phyloP scores from a whole-genome alignment of 306 rosid genomes.

The Quercus robur region DNA sequence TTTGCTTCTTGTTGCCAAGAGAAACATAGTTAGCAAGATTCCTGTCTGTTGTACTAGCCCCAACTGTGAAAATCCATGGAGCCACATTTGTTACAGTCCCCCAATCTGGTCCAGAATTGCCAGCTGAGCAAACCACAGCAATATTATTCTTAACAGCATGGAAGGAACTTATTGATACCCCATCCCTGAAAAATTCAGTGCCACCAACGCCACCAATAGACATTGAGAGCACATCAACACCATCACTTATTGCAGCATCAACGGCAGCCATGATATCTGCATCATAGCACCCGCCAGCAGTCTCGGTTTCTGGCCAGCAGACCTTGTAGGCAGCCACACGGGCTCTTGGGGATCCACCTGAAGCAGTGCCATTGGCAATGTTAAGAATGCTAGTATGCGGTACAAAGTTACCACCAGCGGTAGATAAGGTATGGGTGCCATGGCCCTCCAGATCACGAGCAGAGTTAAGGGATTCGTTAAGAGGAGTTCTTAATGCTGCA shows the following conservation, averaged over 20 bases:
- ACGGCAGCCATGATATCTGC: conserved; percentile 61
- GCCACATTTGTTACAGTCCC: conserved; percentile 44
- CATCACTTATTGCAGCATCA: conserved; percentile 67
- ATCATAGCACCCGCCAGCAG: conserved; percentile 29
- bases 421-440: conserved; percentile 90
- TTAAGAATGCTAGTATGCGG: conserved; percentile 44
- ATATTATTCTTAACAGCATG: conserved; percentile 53
- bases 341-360: conserved; percentile 86
- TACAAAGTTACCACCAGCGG: conserved; percentile 71
- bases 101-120: conserved; percentile 53
- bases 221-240: conserved; percentile 57
- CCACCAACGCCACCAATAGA: conserved; percentile 32
- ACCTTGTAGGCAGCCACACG: conserved; percentile 79
- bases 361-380: conserved; percentile 66
- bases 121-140: conserved; percentile 47
- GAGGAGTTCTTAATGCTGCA: not conserved
- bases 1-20: conserved; percentile 44
- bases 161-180: conserved; percentile 47
- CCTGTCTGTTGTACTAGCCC: conserved; percentile 68
- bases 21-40: conserved; percentile 33
- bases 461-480: not conserved
- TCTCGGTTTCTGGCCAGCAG: conserved; percentile 46
- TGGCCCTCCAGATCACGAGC: conserved; percentile 69
- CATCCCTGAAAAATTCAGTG: conserved; percentile 23
- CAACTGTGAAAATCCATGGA: conserved; percentile 73